phyloP scores from a whole-genome alignment of 768 basidiomycete genomes.

The Leccinum uliginosum region DNA sequence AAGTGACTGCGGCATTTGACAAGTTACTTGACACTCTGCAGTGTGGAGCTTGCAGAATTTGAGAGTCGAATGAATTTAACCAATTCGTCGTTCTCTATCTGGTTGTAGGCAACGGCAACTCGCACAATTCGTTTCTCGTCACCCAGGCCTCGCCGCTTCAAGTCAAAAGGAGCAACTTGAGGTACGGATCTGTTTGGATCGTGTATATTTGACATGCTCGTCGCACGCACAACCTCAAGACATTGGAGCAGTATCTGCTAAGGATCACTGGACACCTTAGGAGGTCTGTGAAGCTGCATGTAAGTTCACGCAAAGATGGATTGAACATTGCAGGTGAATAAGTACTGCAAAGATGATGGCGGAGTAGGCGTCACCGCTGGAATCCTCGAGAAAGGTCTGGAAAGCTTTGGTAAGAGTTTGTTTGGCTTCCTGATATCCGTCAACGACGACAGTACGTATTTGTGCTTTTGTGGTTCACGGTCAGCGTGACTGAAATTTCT shows the following conservation, averaged over 20 bases:
- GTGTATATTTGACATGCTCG: slow-evolving; percentile 93
- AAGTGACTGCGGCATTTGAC: slow-evolving; percentile 70
- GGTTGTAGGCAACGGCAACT: slow-evolving; percentile 30
- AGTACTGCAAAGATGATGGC: slow-evolving; percentile 55
- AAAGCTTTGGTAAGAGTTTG: slow-evolving; percentile 81
- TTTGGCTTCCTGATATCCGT: slow-evolving; percentile 92
- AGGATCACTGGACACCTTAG: slow-evolving; percentile 77
- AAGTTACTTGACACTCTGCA: slow-evolving; percentile 64
- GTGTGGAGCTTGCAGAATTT: slow-evolving; percentile 56
- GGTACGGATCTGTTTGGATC: slow-evolving; percentile 76
- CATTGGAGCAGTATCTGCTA: slow-evolving; percentile 75
- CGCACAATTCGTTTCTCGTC: slow-evolving; percentile 43
- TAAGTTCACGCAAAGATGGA: slow-evolving; percentile 26
- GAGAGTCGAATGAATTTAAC: slow-evolving; percentile 42
- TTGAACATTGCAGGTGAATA: slow-evolving; percentile 1
- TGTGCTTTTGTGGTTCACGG: neutral
- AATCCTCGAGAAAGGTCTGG: slow-evolving; percentile 92
- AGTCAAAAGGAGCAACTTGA: slow-evolving; percentile 40
- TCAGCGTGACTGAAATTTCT: slow-evolving; percentile 1
- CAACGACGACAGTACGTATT: slow-evolving; percentile 85
- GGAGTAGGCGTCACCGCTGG: slow-evolving; percentile 72
- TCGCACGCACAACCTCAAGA: slow-evolving; percentile 81
- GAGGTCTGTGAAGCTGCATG: slow-evolving; percentile 92
- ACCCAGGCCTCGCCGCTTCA: slow-evolving; percentile 49
- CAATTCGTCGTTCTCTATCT: slow-evolving; percentile 35